Evolutionary conservation across 2,329 filamentous ascomycete genomes (phyloP), one percentile per base, ranked within the genome.

Genomic region (Clonostachys rhizophaga): DNA sequence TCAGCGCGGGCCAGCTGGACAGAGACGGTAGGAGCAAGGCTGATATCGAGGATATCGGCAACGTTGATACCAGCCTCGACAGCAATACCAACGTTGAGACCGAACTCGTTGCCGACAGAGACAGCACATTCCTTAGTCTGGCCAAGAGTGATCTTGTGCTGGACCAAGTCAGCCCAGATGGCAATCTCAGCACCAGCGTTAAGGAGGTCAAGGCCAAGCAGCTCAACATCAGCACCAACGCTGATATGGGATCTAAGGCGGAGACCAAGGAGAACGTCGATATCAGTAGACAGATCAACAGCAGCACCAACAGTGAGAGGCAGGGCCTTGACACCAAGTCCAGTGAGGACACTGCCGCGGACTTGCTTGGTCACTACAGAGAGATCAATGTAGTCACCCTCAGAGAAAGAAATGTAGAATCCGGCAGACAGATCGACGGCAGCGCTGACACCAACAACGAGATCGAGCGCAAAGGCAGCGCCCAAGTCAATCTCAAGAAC

Each of bases 101-200:
- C 52, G 42, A 56, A 55, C 16, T 52, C 44, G 35, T 55, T 54
- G 7, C 47, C 40, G 7, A 54, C 45, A 12, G 56, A 54, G 18
- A 74, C 53, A 20, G 58, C 63, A 55, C 71, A 74, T 42, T 53
- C 45, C 11, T 61, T 57, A 5, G 62, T 64, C 35, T 54, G 57
- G 43, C 67, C 64, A 46, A 74, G 63, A 46, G 64, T 58, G 50
- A 67, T 65, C 48, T 71, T 67, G 58, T 81, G 77, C 54, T 81
- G 72, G n/a, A 78, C 68, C 7, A 83, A 58, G 61, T 81, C 74
- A 48, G 71, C 70, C 56, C 68, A 80, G 40, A 80, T 61, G 41
- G 65, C 66, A 13, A 73, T 50, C 53, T 70, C 68, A 34, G 72
- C 67, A 53, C 68, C 71, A 17, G 72, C 65, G 37, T 66, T 64